Evolutionary conservation across 495 filamentous ascomycete genomes (phyloP).

Genomic region (Penicillium paradoxum): DNA sequence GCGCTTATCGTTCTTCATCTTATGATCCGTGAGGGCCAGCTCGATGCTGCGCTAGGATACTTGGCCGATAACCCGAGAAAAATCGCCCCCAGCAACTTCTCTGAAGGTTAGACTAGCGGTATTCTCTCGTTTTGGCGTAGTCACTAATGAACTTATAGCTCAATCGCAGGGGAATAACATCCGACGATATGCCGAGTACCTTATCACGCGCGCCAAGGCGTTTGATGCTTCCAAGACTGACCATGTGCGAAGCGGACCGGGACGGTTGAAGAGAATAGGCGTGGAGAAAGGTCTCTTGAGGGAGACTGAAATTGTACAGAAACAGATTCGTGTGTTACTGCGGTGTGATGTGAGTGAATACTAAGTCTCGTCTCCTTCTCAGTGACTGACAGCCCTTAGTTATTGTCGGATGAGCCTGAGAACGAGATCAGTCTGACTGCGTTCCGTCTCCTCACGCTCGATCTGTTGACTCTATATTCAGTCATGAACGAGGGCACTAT

Average conservation of each 20-base stretch:
- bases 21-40: conserved; percentile 94
- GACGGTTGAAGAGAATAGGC: conserved; percentile 74
- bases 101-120: conserved; percentile 65
- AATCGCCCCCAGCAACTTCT: conserved; percentile 84
- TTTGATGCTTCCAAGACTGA: conserved; percentile 82
- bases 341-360: conserved; percentile 73
- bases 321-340: conserved; percentile 77
- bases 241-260: conserved; percentile 80
- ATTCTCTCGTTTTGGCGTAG: background rate
- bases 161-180: conserved; percentile 96
- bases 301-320: conserved; percentile 89
- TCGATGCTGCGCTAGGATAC: conserved; percentile 80
- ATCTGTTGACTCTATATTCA: conserved; percentile 86
- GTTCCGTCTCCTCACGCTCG: conserved; percentile 88
- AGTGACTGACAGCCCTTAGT: conserved; percentile 47
- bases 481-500: conserved; percentile 97
- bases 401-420: conserved; percentile 82
- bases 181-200: conserved; percentile 81
- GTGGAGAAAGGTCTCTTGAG: conserved; percentile 91
- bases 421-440: conserved; percentile 96
- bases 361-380: conserved; percentile 7
- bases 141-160: conserved; percentile 40
- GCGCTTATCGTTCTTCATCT: conserved; percentile 90
- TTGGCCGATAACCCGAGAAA: conserved; percentile 77
- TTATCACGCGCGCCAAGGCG: conserved; percentile 74